phyloP scores from a whole-genome alignment of 2,329 filamentous ascomycete species.

The Mollisiaceae sp. region DNA sequence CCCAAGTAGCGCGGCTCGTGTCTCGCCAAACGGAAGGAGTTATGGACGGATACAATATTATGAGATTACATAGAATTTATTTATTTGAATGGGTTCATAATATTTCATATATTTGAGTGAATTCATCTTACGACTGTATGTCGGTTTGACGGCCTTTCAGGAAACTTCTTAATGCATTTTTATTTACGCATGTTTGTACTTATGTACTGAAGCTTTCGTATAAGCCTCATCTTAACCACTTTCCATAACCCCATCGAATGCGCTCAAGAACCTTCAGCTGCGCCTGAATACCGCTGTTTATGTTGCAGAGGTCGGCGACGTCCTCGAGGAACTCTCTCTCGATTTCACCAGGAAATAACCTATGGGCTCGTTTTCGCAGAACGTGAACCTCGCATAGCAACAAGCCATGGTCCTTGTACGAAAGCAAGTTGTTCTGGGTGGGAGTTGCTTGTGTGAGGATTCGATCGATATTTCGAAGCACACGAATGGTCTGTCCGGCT shows the following conservation, averaged over 20 bases:
- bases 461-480: constrained; percentile 87
- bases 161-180: constrained; percentile 11
- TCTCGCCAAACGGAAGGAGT: constrained; percentile 26
- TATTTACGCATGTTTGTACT: constrained; percentile 17
- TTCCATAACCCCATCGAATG: constrained; percentile 88
- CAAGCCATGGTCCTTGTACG: constrained; percentile 91
- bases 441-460: constrained; percentile 73
- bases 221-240: constrained; percentile 60
- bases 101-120: not conserved
- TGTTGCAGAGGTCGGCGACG: constrained; percentile 82
- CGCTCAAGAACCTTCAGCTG: constrained; percentile 82
- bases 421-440: constrained; percentile 74
- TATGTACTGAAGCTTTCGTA: constrained; percentile 1
- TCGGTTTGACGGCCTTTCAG: not conserved
- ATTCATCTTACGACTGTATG: not conserved
- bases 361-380: constrained; percentile 70
- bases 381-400: constrained; percentile 89
- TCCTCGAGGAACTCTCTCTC: constrained; percentile 89
- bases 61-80: constrained; percentile 1
- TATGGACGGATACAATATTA: constrained; percentile 5
- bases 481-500: constrained; percentile 73
- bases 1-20: constrained; percentile 24
- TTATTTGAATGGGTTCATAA: not conserved
- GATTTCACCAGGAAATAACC: constrained; percentile 73
- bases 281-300: constrained; percentile 74